A percentile compares a stretch with the other conserved stretches of the same genome.
phyloP scores from a whole-genome alignment of 1,139 yeast genomes.

The Yamadazyma mexicana region DNA sequence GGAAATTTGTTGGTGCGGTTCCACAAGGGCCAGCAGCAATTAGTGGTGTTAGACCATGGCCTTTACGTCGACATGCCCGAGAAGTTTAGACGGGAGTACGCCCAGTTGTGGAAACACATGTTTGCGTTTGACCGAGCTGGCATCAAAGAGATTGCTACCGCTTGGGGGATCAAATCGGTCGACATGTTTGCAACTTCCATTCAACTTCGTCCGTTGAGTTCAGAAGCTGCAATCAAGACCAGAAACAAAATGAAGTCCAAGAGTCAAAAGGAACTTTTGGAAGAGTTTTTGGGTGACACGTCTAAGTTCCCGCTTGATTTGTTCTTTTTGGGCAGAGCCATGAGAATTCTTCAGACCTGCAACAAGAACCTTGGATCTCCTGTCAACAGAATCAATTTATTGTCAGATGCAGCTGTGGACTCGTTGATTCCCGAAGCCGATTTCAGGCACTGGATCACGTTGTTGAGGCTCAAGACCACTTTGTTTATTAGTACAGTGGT shows the following conservation, averaged over 20 bases:
- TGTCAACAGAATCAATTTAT: conserved; percentile 63
- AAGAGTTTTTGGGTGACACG: conserved; percentile 56
- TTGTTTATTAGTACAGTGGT: conserved; percentile 45
- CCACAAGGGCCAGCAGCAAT: conserved; percentile 46
- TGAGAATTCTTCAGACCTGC: conserved; percentile 72
- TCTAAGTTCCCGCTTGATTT: conserved; percentile 67
- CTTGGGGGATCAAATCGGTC: conserved; percentile 74
- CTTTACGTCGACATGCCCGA: conserved; percentile 57
- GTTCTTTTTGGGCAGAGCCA: conserved; percentile 65
- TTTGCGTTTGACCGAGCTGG: conserved; percentile 52
- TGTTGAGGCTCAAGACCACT: conserved; percentile 35
- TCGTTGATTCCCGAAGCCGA: conserved; percentile 19
- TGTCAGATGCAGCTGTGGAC: conserved; percentile 55
- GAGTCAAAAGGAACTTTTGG: conserved; percentile 24
- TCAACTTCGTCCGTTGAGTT: conserved; percentile 44
- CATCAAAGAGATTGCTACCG: conserved; percentile 47
- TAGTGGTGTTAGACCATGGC: conserved; percentile 77
- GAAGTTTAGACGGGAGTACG: conserved; percentile 55
- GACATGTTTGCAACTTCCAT: conserved; percentile 65
- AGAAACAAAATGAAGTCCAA: conserved; percentile 20
- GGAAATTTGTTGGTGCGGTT: conserved; percentile 63
- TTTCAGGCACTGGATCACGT: conserved; percentile 21
- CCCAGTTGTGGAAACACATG: conserved; percentile 62
- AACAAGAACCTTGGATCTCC: conserved; percentile 71
- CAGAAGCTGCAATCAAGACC: neutral